These are phyloP conservation scores for Ceratocystis diversiconidia DNA, from an alignment of 2,329 filamentous ascomycete species.

Conservation along the genomic window DNA sequence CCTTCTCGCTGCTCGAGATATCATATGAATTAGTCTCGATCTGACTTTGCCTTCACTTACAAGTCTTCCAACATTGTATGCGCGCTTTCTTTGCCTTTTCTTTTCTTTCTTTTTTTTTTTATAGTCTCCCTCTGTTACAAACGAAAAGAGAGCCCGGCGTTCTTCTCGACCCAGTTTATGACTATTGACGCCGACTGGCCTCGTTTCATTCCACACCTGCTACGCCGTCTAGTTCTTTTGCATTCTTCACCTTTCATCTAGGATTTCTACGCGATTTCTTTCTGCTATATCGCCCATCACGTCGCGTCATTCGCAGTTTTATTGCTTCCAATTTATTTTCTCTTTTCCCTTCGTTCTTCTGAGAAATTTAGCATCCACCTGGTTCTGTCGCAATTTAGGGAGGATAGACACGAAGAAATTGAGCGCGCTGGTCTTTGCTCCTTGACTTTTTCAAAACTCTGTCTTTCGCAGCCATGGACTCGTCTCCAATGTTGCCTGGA, in stretches of 20 bases:
- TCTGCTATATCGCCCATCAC: neutral
- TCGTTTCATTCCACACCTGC: neutral
- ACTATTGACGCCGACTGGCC: neutral
- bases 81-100: conserved; percentile 3
- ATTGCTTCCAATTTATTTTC: neutral
- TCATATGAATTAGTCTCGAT: neutral
- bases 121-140: neutral
- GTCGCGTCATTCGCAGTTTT: conserved; percentile 6
- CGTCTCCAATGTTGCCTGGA: conserved; percentile 32
- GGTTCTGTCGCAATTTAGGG: neutral
- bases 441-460: neutral
- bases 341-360: neutral
- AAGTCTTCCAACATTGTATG: neutral
- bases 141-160: neutral
- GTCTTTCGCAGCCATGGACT: conserved; percentile 18
- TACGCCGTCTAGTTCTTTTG: neutral
- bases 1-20: neutral
- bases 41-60: neutral
- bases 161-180: neutral
- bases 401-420: neutral
- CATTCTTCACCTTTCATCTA: conserved; percentile 6
- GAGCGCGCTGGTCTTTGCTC: conserved; percentile 4
- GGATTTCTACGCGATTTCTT: neutral
- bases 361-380: neutral
- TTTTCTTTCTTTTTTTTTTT: conserved; percentile 2